These are phyloP conservation scores for Rhizopus microsporus DNA, from an alignment of 371 early-diverging fungal genomes.

Conservation along the genomic window DNA sequence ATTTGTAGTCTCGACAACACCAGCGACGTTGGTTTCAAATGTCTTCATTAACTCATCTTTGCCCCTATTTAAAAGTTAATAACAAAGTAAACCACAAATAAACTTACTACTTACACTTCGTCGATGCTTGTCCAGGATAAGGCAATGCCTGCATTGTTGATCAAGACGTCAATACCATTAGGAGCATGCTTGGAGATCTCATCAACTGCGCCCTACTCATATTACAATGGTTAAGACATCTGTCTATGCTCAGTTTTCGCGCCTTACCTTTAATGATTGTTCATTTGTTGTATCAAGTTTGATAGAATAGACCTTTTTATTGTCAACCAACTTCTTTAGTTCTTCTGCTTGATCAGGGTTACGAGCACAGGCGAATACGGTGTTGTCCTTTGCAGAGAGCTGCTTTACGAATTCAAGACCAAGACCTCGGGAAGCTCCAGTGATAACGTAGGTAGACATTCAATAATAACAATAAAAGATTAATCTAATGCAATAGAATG, in stretches of 20 bases:
- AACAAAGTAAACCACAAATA: neutral
- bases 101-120: neutral
- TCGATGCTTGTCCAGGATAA: neutral
- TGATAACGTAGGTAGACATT: conserved; percentile 16
- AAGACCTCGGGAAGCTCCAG: conserved; percentile 31
- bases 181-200: conserved; percentile 21
- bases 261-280: conserved; percentile 22
- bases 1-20: conserved; percentile 15
- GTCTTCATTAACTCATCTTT: no score
- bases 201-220: conserved; percentile 23
- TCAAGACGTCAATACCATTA: conserved; percentile 30
- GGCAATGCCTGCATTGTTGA: conserved; percentile 39
- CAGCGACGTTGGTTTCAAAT: conserved; percentile 25
- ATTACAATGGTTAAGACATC: no score
- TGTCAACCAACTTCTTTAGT: conserved; percentile 21
- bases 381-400: conserved; percentile 14
- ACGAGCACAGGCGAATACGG: conserved; percentile 28
- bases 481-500: no score
- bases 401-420: conserved; percentile 34
- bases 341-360: conserved; percentile 16
- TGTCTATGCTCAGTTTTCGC: no score
- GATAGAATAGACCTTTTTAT: conserved; percentile 17
- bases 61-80: conserved; percentile 3
- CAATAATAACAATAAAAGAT: no score
- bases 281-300: conserved; percentile 16